Evolutionary conservation across 257 asterid genomes (phyloP), one percentile per base, ranked within the genome.

Genomic region (Coffea canephora): DNA sequence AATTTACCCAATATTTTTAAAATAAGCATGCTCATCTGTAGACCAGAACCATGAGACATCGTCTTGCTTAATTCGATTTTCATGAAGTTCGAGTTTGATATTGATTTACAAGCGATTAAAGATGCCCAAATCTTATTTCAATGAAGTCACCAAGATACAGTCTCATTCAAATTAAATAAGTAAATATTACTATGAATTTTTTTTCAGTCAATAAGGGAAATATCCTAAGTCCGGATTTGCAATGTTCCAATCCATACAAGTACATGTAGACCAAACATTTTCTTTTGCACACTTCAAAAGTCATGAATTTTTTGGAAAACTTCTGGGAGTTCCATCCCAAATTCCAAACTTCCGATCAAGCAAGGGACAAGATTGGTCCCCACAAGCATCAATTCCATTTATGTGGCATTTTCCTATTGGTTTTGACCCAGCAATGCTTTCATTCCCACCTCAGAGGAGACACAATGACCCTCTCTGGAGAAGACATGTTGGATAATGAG

Each of bases 361-460:
- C 43, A 10, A n/a, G 12, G 68, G 62, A 43, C 73, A n/a, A 41
- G 5, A 57, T 34, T 52, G 80, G 73, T 54, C n/a, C 57, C 43
- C 41, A 9, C 48, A 39, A 43, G 36, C 75, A 48, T 65, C 14
- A 66, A 27, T 7, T 36, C 21, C 14, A 46, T 46, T 13, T 13
- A 31, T 67, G 14, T 82, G 73, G 69, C 77, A 43, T 9, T 10
- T 27, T 54, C 25, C 4, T 65, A 65, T 73, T 66, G 76, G 69
- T 27, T 68, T 23, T 34, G 59, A 23, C 49, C 69, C 68, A 19
- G 4, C 5, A 49, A 8, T 70, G 39, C 46, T 64, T 71, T 57
- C 65, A 59, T 50, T 46, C 77, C 77, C 77, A 74, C 77, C 80
- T 27, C 27, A 21, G 16, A 76, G 80, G 79, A 57, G 82, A 78